Base-by-base conservation (phyloP, 2,329 filamentous ascomycete species). In the Ceratocystiopsis minuta region DNA sequence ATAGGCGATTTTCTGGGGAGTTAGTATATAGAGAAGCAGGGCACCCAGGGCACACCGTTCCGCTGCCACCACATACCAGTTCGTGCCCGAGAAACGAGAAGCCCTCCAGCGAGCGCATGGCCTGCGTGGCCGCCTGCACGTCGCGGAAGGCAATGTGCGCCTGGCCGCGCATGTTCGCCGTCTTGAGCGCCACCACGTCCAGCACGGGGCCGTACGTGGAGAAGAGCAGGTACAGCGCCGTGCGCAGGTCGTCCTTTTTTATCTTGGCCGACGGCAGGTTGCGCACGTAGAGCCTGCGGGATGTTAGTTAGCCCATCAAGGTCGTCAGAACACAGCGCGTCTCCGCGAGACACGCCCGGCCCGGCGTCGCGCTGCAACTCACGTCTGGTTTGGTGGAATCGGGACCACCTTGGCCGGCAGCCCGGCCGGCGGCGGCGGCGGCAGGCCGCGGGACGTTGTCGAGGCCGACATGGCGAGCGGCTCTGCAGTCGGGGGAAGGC, bases 91-190 rank as follows among this genome's bases (percentile, higher is more conserved):
- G 79, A 50, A 98, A 86, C 3, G 81, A 74, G 53, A 85, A 83
- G 2, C 83, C 85, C 52, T 96, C 80, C 38, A 95, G 65, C 12
- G 83, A 77, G 49, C 88, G 70, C 84, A 98, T 84, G 2, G 90
- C 90, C 56, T 94, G 85, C 18, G 87, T 94, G 40, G 86, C 85
- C n/a, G 84, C 77, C 50, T 94, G 81, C 32, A 88, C 68, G 57
- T 98, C 88, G 45, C 83, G 75, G 58, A 86, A 96, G 14, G 90
- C 81, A 46, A 98, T 67, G 55, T 96, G 90, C 47, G 90, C 90
- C 61, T 98, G 90, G 3, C 90, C 90, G 39, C 90, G 80, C 87
- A 96, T 95, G 63, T 85, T 85, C 58, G 70, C 69, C 1, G 84
- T 93, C 64, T 86, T 92, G 52, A 95, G 67, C 28, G 84, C 83